Conservation (phyloP, 208 protist species). For the Leishmania tropica region DNA sequence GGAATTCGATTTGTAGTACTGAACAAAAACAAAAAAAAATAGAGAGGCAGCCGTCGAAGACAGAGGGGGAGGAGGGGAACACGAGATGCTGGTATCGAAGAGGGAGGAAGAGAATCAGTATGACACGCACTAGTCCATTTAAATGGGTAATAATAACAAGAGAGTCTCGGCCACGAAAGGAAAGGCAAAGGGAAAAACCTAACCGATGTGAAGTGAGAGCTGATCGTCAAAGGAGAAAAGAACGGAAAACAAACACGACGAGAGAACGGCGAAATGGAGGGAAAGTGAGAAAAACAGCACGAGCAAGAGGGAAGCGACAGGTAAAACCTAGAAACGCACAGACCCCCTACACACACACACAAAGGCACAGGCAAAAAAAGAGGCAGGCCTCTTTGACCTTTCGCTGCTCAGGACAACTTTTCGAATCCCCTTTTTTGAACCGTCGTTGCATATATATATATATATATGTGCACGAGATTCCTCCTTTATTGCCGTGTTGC, state of each 20-base stretch:
- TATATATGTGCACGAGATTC: background rate
- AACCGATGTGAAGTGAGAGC: background rate
- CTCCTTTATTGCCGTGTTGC: background rate
- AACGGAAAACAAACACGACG: too few species aligned
- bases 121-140: background rate
- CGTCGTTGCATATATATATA: background rate
- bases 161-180: too few species aligned
- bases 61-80: background rate
- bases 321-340: constrained; percentile 8
- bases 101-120: background rate
- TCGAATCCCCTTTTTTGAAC: background rate
- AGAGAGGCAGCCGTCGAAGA: background rate
- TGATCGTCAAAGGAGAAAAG: too few species aligned
- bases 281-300: background rate
- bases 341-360: background rate
- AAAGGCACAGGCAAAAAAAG: background rate
- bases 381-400: background rate
- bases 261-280: too few species aligned
- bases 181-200: background rate
- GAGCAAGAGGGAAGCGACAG: background rate
- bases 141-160: too few species aligned
- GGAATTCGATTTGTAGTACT: background rate
- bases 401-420: background rate
- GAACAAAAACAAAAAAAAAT: background rate
- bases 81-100: background rate